phyloP scores from a whole-genome alignment of 2,329 filamentous ascomycete genomes.

The Aureobasidium sp. region DNA sequence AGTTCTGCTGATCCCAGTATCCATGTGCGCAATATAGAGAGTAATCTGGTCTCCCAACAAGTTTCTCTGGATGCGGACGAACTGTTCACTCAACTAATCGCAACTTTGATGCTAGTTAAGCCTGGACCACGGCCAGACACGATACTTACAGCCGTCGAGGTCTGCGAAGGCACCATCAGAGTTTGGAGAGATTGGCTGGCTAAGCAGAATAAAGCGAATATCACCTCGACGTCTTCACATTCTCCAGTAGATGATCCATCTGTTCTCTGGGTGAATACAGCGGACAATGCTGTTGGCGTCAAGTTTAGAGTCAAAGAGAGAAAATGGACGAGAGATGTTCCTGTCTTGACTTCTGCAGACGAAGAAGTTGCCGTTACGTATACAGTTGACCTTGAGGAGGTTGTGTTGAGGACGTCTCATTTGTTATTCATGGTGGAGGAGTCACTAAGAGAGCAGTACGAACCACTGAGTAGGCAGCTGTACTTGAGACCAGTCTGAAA shows the following conservation, averaged over 20 bases:
- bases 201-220: conserved; percentile 27
- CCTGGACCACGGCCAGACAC: conserved; percentile 53
- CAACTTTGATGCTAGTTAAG: conserved; percentile 61
- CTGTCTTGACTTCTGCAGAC: conserved; percentile 50
- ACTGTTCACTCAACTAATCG: conserved; percentile 67
- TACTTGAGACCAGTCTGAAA: conserved; percentile 1
- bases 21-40: conserved; percentile 2
- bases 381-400: conserved; percentile 63
- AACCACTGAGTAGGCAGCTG: conserved; percentile 1
- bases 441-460: conserved; percentile 13
- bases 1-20: conserved; percentile 17
- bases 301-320: conserved; percentile 57
- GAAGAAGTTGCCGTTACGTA: conserved; percentile 65
- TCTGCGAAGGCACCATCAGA: conserved; percentile 61
- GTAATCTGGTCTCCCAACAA: conserved; percentile 35
- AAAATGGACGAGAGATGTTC: conserved; percentile 38
- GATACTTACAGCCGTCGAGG: conserved; percentile 57
- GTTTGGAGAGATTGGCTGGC: conserved; percentile 68
- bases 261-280: conserved; percentile 62
- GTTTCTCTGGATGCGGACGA: conserved; percentile 57
- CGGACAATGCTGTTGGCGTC: conserved; percentile 56
- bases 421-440: conserved; percentile 60
- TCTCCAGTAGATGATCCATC: conserved; percentile 27
- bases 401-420: conserved; percentile 57
- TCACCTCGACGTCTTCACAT: not conserved